Base-by-base conservation (phyloP, 495 filamentous ascomycete species). In the Tuber borchii region DNA sequence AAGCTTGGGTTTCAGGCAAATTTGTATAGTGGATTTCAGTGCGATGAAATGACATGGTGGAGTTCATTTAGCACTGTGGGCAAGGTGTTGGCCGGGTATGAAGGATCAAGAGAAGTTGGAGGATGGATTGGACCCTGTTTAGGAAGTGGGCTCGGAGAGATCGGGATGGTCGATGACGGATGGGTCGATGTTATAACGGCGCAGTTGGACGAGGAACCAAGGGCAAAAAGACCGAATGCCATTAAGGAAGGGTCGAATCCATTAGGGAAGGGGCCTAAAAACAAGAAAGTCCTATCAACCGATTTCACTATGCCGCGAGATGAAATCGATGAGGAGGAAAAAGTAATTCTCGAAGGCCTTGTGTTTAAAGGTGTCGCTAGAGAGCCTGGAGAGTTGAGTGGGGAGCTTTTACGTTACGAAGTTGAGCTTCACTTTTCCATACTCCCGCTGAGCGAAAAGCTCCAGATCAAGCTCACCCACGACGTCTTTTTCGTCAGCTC, bases 11-110 rank as follows among this genome's bases (percentile, higher is more conserved):
- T 89, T 34, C 86, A 87, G 68, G 90, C 89, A 3, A 93, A 91
- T 82, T 84, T 97, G 12, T 91, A 91, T 79, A 91, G 91, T n/a
- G 93, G 93, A 6, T 93, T 97, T 79, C 83, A 91, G 12, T 93
- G 93, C 80, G 82, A 80, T 14, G 88, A 86, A 26, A 89, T 88
- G 77, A 94, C 89, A 73, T 95, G 91, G 86, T 97, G 93, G 93
- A 94, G 92, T 83, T 93, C 91, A 45, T 85, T 87, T 68, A 93
- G 91, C 80, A 87, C 95, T 65, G 88, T 94, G 39, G 92, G 92
- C 12, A 89, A 92, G 45, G 91, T 97, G 0, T 80, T 97, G 37
- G 90, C 90, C 74, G 88, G 90, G 46, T 83, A 88, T 16, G 85
- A 88, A 40, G 90, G 88, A 14, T 88, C 90, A 26, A 87, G 86